Base-by-base conservation (phyloP, 129 eudicot genomes). In the Flaveria bidentis region DNA sequence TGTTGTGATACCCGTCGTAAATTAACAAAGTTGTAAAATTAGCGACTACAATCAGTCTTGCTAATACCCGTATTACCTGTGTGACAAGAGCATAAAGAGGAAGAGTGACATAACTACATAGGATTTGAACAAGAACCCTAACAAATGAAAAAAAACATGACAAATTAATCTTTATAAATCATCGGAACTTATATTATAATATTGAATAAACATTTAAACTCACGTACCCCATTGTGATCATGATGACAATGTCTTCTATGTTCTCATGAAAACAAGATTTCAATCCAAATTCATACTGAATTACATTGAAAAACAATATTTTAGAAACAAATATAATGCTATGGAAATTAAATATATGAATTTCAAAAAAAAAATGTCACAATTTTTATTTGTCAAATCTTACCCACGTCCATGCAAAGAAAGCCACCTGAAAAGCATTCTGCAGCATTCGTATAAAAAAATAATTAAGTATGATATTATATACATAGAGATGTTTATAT, bases 31-130 rank as follows among this genome's bases (percentile, higher is more conserved):
- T 60, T 14, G n/a, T 6, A 10, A 22, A 12, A 10, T 39, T n/a
- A 18, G 13, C 8, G 18, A 51, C 36, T 0, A 22, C 23, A 20
- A 57, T 57, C 2, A 3, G 1, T 6, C 2, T 2, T 10, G 5
- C 3, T 52, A 5, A 30, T 1, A 22, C 4, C 2, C 10, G 4
- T 61, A 39, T 75, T 75, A 81, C 85, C 91, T 91, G 97, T 65
- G 95, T 91, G 36, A 91, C 97, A 42, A 91, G 81, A 53, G 97
- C 95, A 67, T 91, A 91, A n/a, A 88, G 90, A 67, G 97, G 97
- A 56, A 91, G 89, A 45, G 97, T 91, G 39, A 89, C 93, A 71
- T 86, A 91, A 78, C 97, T 91, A 78, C 92, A 88, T 18, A 86
- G 39, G 52, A 85, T 39, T 73, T 88, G 97, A 55, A 87, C 78